Evolutionary conservation across 202 grass and related monocot species (phyloP), one percentile per base, ranked within the genome.

Genomic region (Dendrocalamus latiflorus): DNA sequence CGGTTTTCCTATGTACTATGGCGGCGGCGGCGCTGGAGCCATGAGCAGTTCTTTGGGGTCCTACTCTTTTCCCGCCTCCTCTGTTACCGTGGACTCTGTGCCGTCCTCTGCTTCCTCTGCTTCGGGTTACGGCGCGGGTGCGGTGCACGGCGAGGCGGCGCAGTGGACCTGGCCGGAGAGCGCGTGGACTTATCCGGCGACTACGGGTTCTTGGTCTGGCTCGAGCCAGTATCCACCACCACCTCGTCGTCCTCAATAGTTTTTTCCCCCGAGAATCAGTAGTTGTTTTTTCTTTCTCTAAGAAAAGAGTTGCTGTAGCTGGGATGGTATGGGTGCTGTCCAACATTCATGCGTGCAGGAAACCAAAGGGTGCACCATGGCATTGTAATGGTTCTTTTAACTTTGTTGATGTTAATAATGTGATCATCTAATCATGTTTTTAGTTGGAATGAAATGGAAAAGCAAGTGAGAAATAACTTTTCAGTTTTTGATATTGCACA

Each of bases 221-320:
- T 88, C 91, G 6, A 90, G 48, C 85, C 72, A 86, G 25, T 88
- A 90, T 56, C 91, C 91, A 36, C 88, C 84, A 13, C 65, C 88
- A 50, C 77, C 83, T 50, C 77, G 73, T 65, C 89, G 81, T 78
- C 83, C 86, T 56, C 85, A 90, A 24, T 68, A 86, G 79, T 70
- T 44, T 44, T 44, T 43, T 3, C 1, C 11, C 7, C 11, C 42
- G 10, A 44, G 42, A 44, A 44, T 44, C 42, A 73, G 65, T 49
- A 18, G 1, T 22, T 74, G 26, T 22, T 61, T 37, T 75, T 64
- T 30, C 3, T 14, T 18, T 1, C 41, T n/a, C 37, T 3, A 24
- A 70, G 76, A 70, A 68, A n/a, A 62, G 34, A 53, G 36, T 17
- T 9, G 47, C 7, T 65, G 36, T 38, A n/a, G 48, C 20, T 14